Evolutionary conservation across 495 filamentous ascomycete species (phyloP), one percentile per base, ranked within the genome.

Genomic region (Astrothelium macrocarpum): DNA sequence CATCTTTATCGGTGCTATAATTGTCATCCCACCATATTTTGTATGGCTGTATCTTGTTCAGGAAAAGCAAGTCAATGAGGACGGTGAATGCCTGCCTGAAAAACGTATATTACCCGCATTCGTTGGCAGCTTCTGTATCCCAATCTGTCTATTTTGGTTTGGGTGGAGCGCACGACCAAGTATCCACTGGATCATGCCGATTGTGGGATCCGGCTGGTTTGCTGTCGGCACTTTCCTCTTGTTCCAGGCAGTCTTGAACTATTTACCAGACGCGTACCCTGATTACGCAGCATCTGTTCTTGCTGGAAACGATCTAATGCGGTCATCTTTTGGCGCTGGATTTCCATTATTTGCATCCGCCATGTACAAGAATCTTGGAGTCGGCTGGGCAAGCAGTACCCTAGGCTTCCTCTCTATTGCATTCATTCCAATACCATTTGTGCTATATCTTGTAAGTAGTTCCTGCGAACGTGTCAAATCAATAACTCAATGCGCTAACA

Each of bases 131-230:
- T 77, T 81, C 59, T 73, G 74, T 56, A 68, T 82, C n/a, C 77
- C 80, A 0, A 71, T 81, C 31, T 76, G 75, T 39, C 71, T 82
- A 0, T 80, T 81, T 72, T 77, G 75, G 74, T 81, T 80, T 64
- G 79, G 77, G 25, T 82, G 79, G 79, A 74, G 68, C 12, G 67
- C 80, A 0, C 61, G 75, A 0, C 58, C 74, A 0, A 59, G 53
- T 9, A 68, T 82, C 32, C 79, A 82, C 61, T 83, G 80, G 80
- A 81, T 83, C 64, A 71, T 82, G 64, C 79, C 79, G 0, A 78
- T 82, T 64, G 74, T 85, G 28, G 84, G 81, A 5, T 79, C 78
- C 0, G 68, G 72, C 10, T 72, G 80, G 14, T 87, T 87, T 70
- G 67, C 78, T 14, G 71, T 83, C 23, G 82, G 81, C 0, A 73